Evolutionary conservation across 768 basidiomycete genomes (phyloP).

Genomic region (Mycena filopes): DNA sequence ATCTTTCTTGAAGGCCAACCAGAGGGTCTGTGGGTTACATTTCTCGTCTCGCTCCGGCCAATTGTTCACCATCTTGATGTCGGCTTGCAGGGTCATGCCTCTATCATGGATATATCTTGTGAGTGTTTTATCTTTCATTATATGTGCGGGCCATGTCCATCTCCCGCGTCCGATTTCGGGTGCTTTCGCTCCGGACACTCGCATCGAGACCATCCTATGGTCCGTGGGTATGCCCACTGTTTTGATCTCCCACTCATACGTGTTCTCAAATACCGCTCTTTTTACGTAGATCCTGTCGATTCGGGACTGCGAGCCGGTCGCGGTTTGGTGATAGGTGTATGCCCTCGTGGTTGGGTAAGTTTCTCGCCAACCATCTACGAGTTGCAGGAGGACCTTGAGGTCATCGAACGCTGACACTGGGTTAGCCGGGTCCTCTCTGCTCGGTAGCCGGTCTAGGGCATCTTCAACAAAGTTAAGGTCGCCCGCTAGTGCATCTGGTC

Average conservation of each 20-base stretch:
- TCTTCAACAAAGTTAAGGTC: slow-evolving; percentile 58
- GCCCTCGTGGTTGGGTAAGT: slow-evolving; percentile 33
- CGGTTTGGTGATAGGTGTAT: no score
- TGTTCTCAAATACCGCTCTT: no score
- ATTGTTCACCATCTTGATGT: not conserved
- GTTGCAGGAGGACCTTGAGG: slow-evolving; percentile 30
- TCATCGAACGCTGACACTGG: slow-evolving; percentile 32
- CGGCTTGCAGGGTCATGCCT: not conserved
- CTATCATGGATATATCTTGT: no score
- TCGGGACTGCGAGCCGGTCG: no score
- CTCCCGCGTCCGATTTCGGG: slow-evolving; percentile 45
- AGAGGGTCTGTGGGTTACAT: not conserved
- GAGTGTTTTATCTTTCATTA: no score
- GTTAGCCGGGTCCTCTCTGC: no score
- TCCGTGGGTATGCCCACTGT: slow-evolving; percentile 8
- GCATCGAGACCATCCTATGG: slow-evolving; percentile 1
- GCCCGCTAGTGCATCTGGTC: slow-evolving; percentile 48
- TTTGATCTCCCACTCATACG: no score
- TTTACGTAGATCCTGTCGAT: no score
- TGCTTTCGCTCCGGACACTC: slow-evolving; percentile 4
- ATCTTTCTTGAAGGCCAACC: not conserved
- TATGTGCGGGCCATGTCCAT: no score
- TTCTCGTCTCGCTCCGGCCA: no score
- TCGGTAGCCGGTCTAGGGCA: slow-evolving; percentile 46
- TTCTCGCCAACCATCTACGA: slow-evolving; percentile 47